These are phyloP conservation scores for Maudiozyma humilis DNA, from an alignment of 1,139 yeast species.

Conservation along the genomic window DNA sequence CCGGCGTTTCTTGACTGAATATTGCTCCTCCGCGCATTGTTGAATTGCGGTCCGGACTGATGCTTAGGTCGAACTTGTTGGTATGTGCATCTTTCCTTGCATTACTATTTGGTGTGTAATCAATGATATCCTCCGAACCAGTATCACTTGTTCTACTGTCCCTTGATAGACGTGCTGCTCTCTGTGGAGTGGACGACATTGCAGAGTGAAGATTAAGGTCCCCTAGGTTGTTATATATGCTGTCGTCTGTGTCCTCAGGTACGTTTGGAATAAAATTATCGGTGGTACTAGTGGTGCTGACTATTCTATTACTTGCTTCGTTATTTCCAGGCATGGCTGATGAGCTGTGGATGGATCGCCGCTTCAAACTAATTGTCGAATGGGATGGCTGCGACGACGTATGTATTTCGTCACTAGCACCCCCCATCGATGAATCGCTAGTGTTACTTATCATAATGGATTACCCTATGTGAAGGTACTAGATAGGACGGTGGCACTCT, in stretches of 20 bases:
- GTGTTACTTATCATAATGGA: background rate
- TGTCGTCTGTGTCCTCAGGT: background rate
- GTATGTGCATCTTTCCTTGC: no score
- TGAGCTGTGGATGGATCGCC: constrained; percentile 1
- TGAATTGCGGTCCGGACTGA: background rate
- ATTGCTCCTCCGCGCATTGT: background rate
- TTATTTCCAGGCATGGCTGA: background rate
- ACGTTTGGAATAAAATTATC: background rate
- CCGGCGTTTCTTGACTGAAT: background rate
- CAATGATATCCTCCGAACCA: no score
- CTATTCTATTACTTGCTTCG: background rate
- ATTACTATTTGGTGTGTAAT: background rate
- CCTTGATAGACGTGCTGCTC: no score
- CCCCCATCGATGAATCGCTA: background rate
- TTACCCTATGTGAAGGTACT: no score
- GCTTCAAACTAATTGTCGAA: background rate
- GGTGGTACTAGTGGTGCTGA: background rate
- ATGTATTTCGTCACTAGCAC: background rate
- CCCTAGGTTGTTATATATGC: background rate
- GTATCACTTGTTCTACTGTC: no score
- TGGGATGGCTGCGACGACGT: background rate
- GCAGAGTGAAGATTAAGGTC: background rate
- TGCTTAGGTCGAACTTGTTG: background rate
- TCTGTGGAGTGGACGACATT: background rate
- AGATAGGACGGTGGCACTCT: no score